phyloP scores from a whole-genome alignment of 805 yeast species.

The Trichomonascus vanleenenianus region DNA sequence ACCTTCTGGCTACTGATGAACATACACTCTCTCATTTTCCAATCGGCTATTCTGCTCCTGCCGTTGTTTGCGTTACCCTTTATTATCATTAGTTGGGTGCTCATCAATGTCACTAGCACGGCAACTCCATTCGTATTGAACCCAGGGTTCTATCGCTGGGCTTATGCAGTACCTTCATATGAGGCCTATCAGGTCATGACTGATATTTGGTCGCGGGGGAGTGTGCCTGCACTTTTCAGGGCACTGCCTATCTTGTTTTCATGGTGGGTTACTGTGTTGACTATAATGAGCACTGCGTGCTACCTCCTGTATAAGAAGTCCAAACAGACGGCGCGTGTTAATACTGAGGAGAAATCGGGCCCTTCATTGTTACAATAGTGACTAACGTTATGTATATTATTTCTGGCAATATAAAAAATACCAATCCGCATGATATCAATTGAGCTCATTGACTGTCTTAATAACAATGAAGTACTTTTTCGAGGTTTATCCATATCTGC shows the following conservation, averaged over 20 bases:
- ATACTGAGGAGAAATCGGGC: too few relatives aligned
- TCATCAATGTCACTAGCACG: conserved; percentile 5
- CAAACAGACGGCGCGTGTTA: too few relatives aligned
- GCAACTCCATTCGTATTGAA: conserved; percentile 6
- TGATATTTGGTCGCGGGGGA: conserved; percentile 12
- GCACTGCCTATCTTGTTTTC: conserved; percentile 12
- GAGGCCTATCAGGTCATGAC: conserved; percentile 6
- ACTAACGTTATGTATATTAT: too few relatives aligned
- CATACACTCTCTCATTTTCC: conserved; percentile 2
- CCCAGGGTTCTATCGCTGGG: conserved; percentile 11
- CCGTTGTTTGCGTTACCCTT: conserved; percentile 8
- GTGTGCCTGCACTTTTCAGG: conserved; percentile 6
- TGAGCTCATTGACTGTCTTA: too few relatives aligned
- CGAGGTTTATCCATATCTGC: too few relatives aligned
- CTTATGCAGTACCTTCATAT: conserved; percentile 10
- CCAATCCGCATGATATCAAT: too few relatives aligned
- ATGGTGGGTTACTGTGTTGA: not conserved
- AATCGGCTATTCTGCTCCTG: not conserved
- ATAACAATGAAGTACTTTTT: too few relatives aligned
- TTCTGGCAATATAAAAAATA: too few relatives aligned
- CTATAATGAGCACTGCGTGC: not conserved
- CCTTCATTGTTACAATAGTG: too few relatives aligned
- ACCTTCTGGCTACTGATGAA: conserved; percentile 6
- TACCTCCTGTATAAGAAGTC: too few relatives aligned
- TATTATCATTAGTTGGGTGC: conserved; percentile 7